Evolutionary conservation across 2,329 filamentous ascomycete species (phyloP), one percentile per base, ranked within the genome.

Genomic region (Microdochium bolleyi): DNA sequence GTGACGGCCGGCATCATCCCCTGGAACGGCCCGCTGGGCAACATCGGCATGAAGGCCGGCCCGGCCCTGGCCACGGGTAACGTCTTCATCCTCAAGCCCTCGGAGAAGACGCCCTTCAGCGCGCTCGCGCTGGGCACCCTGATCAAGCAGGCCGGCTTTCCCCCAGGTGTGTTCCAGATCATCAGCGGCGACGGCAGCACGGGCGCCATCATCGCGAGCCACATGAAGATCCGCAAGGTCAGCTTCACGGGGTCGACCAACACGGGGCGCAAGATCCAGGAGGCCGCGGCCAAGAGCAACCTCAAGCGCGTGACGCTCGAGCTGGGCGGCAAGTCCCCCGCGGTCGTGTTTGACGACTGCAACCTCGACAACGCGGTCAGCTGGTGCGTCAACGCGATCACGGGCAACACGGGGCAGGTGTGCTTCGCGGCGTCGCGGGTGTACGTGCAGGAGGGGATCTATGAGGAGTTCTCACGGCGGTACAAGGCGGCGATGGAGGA

Each of bases 401-500:
- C 87, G 72, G 82, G 81, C 53, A 88, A 89, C 60, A 83, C 83
- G 0, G 86, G 87, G 19, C 87, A 90, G 66, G 84, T 89, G 49
- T 90, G 87, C 72, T 87, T 85, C 32, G 88, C 88, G 57, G 85
- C 84, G 5, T 87, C 84, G 1, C 73, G 86, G 2, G 83, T 89
- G 9, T 88, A 88, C 64, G 79, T 89, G 3, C 85, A 85, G 1
- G 69, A 74, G 49, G 63, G 66, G 34, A 76, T 87, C 66, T 83
- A 87, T 58, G 59, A 73, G 21, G 71, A 70, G 9, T 89, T 89
- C 60, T 79, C 87, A 54, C 71, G 73, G 54, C 68, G 69, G 0
- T 73, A 88, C 27, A 68, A 86, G 19, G 72, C 77, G 53, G 83
- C 84, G 56, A 82, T 88, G 72, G 74, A 72, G 67, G 65, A 73